Evolutionary conservation across 2,329 filamentous ascomycete genomes (phyloP).

Genomic region (Fusarium goolgardi): DNA sequence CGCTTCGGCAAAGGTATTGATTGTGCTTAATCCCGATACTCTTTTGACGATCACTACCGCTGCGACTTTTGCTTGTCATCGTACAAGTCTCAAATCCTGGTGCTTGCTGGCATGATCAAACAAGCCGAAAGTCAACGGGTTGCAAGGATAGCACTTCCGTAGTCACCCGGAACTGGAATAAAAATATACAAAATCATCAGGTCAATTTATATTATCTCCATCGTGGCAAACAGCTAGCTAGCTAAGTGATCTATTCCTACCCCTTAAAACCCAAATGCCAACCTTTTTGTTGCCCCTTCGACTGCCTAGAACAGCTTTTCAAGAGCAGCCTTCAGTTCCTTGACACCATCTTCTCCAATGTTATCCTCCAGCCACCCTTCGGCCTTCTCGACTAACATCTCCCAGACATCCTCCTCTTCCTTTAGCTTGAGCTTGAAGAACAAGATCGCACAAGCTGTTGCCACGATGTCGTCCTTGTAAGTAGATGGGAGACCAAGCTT

Average conservation of each 20-base stretch:
- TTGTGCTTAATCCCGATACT: background rate
- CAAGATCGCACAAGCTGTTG: constrained; percentile 48
- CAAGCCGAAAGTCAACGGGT: background rate
- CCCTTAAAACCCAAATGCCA: background rate
- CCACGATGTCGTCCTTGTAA: constrained; percentile 35
- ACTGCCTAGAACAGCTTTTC: constrained; percentile 28
- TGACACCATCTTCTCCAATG: constrained; percentile 19
- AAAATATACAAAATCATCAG: background rate
- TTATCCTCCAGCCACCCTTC: constrained; percentile 58
- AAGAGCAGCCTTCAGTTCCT: constrained; percentile 36
- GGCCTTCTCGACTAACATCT: constrained; percentile 72
- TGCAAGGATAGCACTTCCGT: background rate
- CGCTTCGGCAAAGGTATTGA: background rate
- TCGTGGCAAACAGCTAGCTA: background rate
- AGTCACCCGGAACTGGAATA: background rate
- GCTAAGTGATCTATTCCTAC: background rate
- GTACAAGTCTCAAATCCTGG: background rate
- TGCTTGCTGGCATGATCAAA: background rate
- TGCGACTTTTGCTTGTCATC: background rate
- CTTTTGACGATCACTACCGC: background rate
- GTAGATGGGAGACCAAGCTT: constrained; percentile 17
- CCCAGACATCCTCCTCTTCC: constrained; percentile 67
- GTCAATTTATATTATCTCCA: background rate
- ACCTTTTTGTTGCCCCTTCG: background rate
- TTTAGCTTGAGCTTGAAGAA: constrained; percentile 59